Conservation (phyloP, 805 yeast species). For the Scheffersomyces lignosus region DNA sequence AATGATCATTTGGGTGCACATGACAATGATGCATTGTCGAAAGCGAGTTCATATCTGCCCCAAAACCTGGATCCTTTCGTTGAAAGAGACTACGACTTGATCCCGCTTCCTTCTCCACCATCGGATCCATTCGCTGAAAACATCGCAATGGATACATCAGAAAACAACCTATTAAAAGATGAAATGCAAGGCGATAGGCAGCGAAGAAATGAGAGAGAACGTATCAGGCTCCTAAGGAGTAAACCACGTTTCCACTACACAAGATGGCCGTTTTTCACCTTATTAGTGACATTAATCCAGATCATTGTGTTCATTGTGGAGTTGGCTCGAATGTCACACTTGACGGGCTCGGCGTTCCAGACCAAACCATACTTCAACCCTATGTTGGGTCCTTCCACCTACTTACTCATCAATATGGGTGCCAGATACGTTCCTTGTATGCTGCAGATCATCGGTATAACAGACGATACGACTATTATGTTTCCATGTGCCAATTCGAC, state of each 20-base stretch:
- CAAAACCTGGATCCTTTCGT: not conserved
- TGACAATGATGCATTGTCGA: too few species aligned
- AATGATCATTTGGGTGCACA: too few species aligned
- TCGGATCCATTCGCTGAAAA: conserved; percentile 9
- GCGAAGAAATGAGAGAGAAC: conserved; percentile 11
- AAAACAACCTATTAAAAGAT: not conserved
- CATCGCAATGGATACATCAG: conserved; percentile 1
- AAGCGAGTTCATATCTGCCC: not conserved
- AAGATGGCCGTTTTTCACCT: conserved; percentile 42
- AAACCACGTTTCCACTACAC: conserved; percentile 35
- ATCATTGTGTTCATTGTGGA: conserved; percentile 62
- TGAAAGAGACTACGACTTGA: not conserved
- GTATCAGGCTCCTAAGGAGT: conserved; percentile 22
- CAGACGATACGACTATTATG: conserved; percentile 42
- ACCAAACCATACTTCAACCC: conserved; percentile 74
- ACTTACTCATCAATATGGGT: conserved; percentile 66
- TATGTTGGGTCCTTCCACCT: conserved; percentile 74
- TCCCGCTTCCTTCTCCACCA: not conserved
- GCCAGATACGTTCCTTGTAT: conserved; percentile 73
- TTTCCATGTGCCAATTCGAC: conserved; percentile 77
- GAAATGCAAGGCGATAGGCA: not conserved
- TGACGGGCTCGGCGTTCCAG: conserved; percentile 66
- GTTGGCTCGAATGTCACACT: conserved; percentile 51
- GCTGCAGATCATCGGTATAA: conserved; percentile 51
- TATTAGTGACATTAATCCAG: conserved; percentile 46